Conservation (phyloP, 805 yeast species). For the Suhomyces canberraensis region DNA sequence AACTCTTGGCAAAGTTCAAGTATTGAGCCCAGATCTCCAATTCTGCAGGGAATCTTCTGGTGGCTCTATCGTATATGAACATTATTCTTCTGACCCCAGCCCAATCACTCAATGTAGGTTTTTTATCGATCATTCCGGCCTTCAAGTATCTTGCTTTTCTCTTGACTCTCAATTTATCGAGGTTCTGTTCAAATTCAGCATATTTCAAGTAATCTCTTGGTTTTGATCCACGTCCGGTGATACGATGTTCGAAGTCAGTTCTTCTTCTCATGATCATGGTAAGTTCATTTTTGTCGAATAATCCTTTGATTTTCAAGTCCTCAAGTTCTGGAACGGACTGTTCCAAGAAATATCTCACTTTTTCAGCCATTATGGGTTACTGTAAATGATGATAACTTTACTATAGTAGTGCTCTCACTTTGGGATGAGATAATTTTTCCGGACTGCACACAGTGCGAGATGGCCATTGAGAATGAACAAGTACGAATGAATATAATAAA, state of each 20-base stretch:
- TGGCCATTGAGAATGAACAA: background rate
- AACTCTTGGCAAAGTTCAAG: constrained; percentile 61
- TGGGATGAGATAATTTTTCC: constrained; percentile 2
- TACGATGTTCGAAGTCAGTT: constrained; percentile 92
- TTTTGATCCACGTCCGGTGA: constrained; percentile 77
- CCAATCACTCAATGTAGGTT: constrained; percentile 77
- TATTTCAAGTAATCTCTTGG: constrained; percentile 76
- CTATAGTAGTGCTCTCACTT: background rate
- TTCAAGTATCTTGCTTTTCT: constrained; percentile 60
- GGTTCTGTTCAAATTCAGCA: constrained; percentile 72
- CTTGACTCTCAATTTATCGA: constrained; percentile 74
- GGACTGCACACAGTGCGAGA: constrained; percentile 2
- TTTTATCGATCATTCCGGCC: constrained; percentile 53
- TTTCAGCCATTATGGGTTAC: constrained; percentile 34
- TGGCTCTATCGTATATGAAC: constrained; percentile 80
- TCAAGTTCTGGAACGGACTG: constrained; percentile 88
- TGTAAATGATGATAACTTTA: background rate
- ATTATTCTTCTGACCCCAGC: constrained; percentile 78
- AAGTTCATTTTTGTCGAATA: constrained; percentile 81
- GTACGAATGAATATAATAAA: too few relatives aligned
- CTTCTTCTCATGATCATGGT: constrained; percentile 84
- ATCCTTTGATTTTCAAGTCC: constrained; percentile 75
- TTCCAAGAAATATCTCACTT: constrained; percentile 52
- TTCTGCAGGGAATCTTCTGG: constrained; percentile 74
- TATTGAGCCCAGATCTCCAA: constrained; percentile 75